Evolutionary conservation across 2,329 filamentous ascomycete species (phyloP).

Genomic region (Phaeosphaeria sp.): DNA sequence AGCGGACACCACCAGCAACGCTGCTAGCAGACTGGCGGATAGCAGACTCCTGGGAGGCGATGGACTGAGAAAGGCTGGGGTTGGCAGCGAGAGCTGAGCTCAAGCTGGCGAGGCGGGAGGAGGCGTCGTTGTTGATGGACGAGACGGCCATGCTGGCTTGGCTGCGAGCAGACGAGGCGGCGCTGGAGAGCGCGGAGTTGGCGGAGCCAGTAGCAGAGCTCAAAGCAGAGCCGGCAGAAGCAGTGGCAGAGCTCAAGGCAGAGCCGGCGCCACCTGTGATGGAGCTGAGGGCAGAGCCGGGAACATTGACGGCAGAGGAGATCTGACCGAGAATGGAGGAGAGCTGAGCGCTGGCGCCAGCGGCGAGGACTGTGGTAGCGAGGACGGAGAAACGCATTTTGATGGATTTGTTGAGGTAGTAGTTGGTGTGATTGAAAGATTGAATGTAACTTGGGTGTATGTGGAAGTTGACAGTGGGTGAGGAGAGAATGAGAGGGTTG

Average conservation of each 20-base stretch:
- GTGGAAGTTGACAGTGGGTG: constrained; percentile 17
- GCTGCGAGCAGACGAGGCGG: constrained; percentile 11
- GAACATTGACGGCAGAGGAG: constrained; percentile 12
- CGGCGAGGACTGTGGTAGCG: constrained; percentile 35
- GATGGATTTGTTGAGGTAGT: constrained; percentile 15
- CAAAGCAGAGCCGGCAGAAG: constrained; percentile 6
- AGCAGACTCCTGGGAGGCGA: constrained; percentile 2
- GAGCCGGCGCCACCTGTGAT: constrained; percentile 10
- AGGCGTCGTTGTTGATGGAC: constrained; percentile 16
- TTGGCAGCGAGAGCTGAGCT: constrained; percentile 17
- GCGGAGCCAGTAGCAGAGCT: constrained; percentile 4
- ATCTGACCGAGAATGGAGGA: constrained; percentile 26
- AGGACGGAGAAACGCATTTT: constrained; percentile 47
- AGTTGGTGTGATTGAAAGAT: constrained; percentile 3
- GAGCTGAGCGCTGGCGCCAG: constrained; percentile 39
- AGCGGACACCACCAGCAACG: constrained; percentile 17
- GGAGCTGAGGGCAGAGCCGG: not conserved
- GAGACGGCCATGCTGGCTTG: constrained; percentile 16
- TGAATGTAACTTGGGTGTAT: constrained; percentile 6
- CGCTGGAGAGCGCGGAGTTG: constrained; percentile 15
- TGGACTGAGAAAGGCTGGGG: constrained; percentile 3
- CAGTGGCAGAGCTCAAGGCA: constrained; percentile 2
- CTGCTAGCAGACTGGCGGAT: constrained; percentile 9
- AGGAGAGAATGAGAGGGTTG: constrained; percentile 12
- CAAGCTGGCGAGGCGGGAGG: constrained; percentile 22